phyloP scores from a whole-genome alignment of 2,329 filamentous ascomycete genomes.

The Coleophoma cylindrospora region DNA sequence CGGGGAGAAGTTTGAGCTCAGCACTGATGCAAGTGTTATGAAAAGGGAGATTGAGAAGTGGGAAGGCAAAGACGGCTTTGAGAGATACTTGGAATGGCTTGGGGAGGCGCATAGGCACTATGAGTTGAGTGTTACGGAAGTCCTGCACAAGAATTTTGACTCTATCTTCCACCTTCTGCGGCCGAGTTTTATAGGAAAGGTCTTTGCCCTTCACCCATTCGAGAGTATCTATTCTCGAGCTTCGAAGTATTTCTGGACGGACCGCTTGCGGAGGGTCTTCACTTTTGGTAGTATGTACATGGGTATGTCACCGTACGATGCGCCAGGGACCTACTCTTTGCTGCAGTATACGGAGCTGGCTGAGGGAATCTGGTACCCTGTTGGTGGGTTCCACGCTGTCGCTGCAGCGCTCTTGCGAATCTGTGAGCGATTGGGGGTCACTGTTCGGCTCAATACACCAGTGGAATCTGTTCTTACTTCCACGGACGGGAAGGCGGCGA shows the following conservation, averaged over 20 bases:
- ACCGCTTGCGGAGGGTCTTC: constrained; percentile 64
- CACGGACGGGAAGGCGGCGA: constrained; percentile 44
- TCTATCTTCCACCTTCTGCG: constrained; percentile 50
- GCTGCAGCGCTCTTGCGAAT: constrained; percentile 60
- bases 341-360: constrained; percentile 72
- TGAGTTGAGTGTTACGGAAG: constrained; percentile 60
- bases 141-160: constrained; percentile 65
- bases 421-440: constrained; percentile 55
- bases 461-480: constrained; percentile 51
- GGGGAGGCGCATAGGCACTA: constrained; percentile 66
- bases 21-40: constrained; percentile 66
- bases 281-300: constrained; percentile 81
- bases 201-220: constrained; percentile 62
- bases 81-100: constrained; percentile 63
- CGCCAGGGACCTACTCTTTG: constrained; percentile 68
- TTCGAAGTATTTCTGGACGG: constrained; percentile 63
- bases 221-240: constrained; percentile 65
- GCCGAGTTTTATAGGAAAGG: constrained; percentile 50
- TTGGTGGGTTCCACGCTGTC: constrained; percentile 64
- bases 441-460: constrained; percentile 54
- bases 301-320: constrained; percentile 75
- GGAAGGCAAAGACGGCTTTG: constrained; percentile 67
- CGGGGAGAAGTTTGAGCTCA: constrained; percentile 56
- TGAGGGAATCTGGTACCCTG: constrained; percentile 73
- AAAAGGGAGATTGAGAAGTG: constrained; percentile 67